Evolutionary conservation across 208 protist species (phyloP), one percentile per base, ranked within the genome.

Genomic region (Leishmania gerbilli): DNA sequence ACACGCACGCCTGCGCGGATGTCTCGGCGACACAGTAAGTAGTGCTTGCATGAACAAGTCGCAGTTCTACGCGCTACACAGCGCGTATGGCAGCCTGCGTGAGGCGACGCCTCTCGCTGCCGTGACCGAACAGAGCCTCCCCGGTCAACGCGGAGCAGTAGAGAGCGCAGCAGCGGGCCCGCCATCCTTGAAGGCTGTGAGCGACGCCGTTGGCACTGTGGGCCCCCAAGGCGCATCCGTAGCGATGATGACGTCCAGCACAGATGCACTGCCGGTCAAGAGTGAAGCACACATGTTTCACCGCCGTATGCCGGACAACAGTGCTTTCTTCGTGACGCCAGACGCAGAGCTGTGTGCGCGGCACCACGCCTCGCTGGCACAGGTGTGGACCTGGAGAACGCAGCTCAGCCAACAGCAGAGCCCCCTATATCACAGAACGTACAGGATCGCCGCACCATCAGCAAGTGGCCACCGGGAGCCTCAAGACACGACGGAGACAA

Each of bases 311-410:
- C 72, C 55, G 31, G 62, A 47, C 40, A 64, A 69, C 76, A 42
- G 27, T 13, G 9, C 17, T 31, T 79, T 79, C 31, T 49, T 79
- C 31, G n/a, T 69, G 45, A 72, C 76, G 21, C 60, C 76, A 49
- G 76, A 79, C 5, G 64, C 76, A 31, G 76, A 79, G 60, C 47
- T 79, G 42, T 79, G 76, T 42, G 45, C 64, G 13, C 37, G 76
- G 40, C 76, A 79, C 47, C 49, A 37, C 64, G 17, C 49, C 21
- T 79, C 76, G 27, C 49, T 79, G 56, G 45, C 40, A 68, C 76
- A 79, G 21, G 60, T 79, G 21, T 53, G 60, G 58, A n/a, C 37
- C 31, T 79, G 76, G 76, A 64, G 76, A 47, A 13, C 58, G 60
- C 55, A 37, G 42, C 58, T 69, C 34, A 71, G 75, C 58, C 53